Evolutionary conservation across 2,329 filamentous ascomycete genomes (phyloP), one percentile per base, ranked within the genome.

Genomic region (Diaporthe sp.): DNA sequence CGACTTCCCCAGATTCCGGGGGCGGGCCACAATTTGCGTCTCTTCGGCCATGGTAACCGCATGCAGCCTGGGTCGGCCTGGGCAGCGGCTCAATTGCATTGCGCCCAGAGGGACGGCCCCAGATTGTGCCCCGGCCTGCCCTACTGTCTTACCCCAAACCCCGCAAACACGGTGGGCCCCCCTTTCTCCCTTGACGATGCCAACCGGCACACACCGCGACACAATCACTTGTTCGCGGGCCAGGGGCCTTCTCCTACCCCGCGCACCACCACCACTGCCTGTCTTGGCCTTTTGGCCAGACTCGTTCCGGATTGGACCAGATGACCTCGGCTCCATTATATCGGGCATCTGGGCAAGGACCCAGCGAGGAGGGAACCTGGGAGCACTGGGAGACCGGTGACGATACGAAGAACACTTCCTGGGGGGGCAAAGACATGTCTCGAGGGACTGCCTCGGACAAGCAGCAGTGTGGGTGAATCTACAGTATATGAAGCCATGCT

Each of bases 11-110:
- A 68, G 63, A 68, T 39, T 68, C 44, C 63, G 63, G 63, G 47
- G 63, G 63, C 44, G 47, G 32, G 63, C 30, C 44, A 37, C 61
- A 66, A 66, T 37, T 35, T 51, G 32, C 44, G 30, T 39, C 22
- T 27, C 47, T 1, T 68, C 63, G 63, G 63, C 2, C 63, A 53
- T 68, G 47, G 47, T 68, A 68, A 53, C 63, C 32, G 8, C 47
- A n/a, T 53, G 7, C n/a, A 53, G 63, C 15, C 22, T 68, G 63
- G 61, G 13, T 32, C 44, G 63, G 63, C 30, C 63, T 68, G 63
- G 63, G 63, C 63, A 68, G 63, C 63, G 63, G 63, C 63, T 68
- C 63, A 37, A 53, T 27, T 68, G 44, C 61, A 51, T 66, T 51
- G 61, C 30, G 61, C 44, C 61, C 25, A 66, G 61, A 66, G 42